Base-by-base conservation (phyloP, 768 basidiomycete genomes). In the Termitomyces sp. region DNA sequence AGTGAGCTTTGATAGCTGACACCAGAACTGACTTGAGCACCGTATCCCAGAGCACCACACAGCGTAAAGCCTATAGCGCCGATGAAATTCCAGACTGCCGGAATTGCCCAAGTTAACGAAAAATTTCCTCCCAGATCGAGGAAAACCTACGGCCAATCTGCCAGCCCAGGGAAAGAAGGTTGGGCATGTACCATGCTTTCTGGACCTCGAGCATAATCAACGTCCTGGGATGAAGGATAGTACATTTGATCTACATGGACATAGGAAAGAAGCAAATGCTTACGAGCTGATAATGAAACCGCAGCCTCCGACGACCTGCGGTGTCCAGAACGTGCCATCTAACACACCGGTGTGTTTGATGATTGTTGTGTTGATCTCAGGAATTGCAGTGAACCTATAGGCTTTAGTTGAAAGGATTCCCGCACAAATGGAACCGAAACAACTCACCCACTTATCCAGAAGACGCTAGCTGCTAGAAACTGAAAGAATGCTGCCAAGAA, bases 301-400 rank as follows among this genome's bases (percentile, higher is more conserved):
- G 1, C 67, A 68, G 0, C 84, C 84, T 39, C 85, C 85, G 19
- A 85, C 63, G 10, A 86, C 82, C 60, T 85, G 84, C 0, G 85
- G 85, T 0, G 79, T 74, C 83, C 83, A 85, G 65, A 73, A 85
- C 32, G 81, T 75, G 11, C 81, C 78, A 58, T 82, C 76, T 16
- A 73, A 56, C 2, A 76, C 55, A 7, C 62, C 68, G 8, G 65
- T 67, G 30, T 66, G 63, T 0, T 64, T 30, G 57, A 57, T 50
- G 19, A 79, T 40, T 40, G 39, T 3, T 40, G 39, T n/a, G n/a
- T 40, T n/a, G 6, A 40, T 40, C n/a, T n/a, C 39, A n/a, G 39
- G 39, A 8, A 40, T 40, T 40, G 39, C 39, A n/a, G 39, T 40
- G n/a, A 40, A 40, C 3, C 39, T 40, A 14, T n/a, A n/a, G 6